Base-by-base conservation (phyloP, 805 yeast species). In the Kodamaea fukazawae region DNA sequence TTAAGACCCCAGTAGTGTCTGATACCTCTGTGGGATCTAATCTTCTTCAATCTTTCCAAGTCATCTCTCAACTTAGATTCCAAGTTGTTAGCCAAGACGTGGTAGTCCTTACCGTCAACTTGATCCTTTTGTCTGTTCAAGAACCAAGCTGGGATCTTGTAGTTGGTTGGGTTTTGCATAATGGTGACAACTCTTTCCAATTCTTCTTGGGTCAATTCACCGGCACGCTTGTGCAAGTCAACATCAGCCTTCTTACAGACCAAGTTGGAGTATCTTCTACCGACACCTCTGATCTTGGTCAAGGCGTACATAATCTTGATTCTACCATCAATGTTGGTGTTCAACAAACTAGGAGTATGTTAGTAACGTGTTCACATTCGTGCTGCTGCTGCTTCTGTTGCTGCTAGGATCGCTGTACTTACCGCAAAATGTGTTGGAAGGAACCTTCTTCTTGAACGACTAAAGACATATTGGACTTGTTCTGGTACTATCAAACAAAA, bases 251-350 rank as follows among this genome's bases (percentile, higher is more conserved):
- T 95, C 87, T 95, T 95, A 83, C 98, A 93, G 71, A 93, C 96
- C 79, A 93, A 81, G 90, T 95, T 93, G 76, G 99, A 81, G 86
- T 91, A 95, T 81, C 99, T 93, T 79, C 98, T 95, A 81, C 99
- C 99, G 67, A 93, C 98, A 90, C 99, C 99, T 81, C 96, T 87
- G 74, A 93, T 95, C 78, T 90, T 86, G 83, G 99, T 90, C 79
- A 93, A 81, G 74, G 99, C 99, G 87, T 90, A 95, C 93, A 93
- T 95, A 76, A 93, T 83, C 85, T 93, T 93, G 83, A 91, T 91
- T 89, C 95, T 90, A 86, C 99, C 99, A 78, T 93, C 99, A 74
- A 93, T 97, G 90, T 93, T 93, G 79, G 99, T 93, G 89, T 95
- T 93, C 79, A 93, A 88, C 81, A 93, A 87, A 91, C 96, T 84